Evolutionary conservation across 352 stramenopile genomes (phyloP).

Genomic region (Phytophthora crassamura): DNA sequence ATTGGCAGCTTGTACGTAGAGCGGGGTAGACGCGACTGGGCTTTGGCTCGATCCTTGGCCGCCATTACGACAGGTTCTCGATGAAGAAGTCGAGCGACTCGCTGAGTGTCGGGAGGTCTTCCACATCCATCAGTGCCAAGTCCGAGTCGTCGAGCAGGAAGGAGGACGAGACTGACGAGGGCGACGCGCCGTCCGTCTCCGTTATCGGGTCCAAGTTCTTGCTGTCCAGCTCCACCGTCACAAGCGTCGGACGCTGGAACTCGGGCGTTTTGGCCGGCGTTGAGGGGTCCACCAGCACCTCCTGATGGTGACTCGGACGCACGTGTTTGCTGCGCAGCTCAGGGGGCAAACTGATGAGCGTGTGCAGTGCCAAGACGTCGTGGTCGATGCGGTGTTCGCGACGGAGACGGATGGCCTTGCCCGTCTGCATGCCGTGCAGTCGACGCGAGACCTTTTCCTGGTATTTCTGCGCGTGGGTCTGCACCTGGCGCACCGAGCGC

Average conservation of each 20-base stretch:
- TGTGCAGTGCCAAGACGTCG: constrained; percentile 48
- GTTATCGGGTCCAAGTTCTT: constrained; percentile 11
- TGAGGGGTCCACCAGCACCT: constrained; percentile 1
- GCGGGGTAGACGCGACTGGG: constrained; percentile 1
- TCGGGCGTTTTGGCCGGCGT: constrained; percentile 4
- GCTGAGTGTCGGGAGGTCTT: constrained; percentile 54
- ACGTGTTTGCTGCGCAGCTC: constrained; percentile 36
- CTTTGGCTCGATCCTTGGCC: not conserved
- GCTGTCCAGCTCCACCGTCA: constrained; percentile 17
- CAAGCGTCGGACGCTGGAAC: constrained; percentile 35
- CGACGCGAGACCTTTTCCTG: constrained; percentile 75
- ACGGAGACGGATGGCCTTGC: constrained; percentile 52
- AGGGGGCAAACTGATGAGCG: constrained; percentile 38
- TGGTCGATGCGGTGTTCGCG: constrained; percentile 70
- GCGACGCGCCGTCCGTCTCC: constrained; percentile 36
- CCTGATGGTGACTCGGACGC: constrained; percentile 14
- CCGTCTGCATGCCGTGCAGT: constrained; percentile 64
- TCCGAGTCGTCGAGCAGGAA: constrained; percentile 29
- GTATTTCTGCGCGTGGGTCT: constrained; percentile 74
- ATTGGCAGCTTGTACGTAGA: not conserved
- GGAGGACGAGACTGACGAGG: constrained; percentile 42
- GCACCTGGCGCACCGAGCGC: constrained; percentile 69
- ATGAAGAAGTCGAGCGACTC: constrained; percentile 76
- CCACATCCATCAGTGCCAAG: constrained; percentile 27
- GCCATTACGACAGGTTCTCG: constrained; percentile 40